Evolutionary conservation across 2,329 filamentous ascomycete species (phyloP).

Genomic region (Purpureocillium lavendulum): DNA sequence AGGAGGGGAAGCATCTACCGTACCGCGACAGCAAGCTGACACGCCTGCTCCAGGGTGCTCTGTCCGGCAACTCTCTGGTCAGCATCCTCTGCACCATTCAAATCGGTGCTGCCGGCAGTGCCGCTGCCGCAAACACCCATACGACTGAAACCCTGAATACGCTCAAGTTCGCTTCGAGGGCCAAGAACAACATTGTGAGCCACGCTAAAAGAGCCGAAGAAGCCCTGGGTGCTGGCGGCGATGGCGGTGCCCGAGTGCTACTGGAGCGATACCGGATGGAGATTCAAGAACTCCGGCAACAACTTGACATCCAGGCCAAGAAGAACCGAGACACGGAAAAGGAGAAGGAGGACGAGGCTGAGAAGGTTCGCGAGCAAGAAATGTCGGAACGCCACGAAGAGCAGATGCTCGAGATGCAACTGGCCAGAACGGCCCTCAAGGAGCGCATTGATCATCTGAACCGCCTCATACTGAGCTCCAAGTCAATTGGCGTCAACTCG

Average conservation of each 20-base stretch:
- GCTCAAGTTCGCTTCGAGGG: constrained; percentile 89
- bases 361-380: constrained; percentile 67
- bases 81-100: constrained; percentile 97
- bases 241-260: constrained; percentile 77
- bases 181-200: constrained; percentile 96
- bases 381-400: constrained; percentile 85
- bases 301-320: constrained; percentile 78
- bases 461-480: constrained; percentile 87
- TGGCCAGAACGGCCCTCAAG: constrained; percentile 89
- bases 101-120: constrained; percentile 67
- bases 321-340: constrained; percentile 53
- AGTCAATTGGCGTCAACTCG: constrained; percentile 86
- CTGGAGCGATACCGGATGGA: constrained; percentile 92
- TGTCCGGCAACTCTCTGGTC: constrained; percentile 89
- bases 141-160: constrained; percentile 89
- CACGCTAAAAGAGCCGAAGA: constrained; percentile 94
- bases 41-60: constrained; percentile 78
- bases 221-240: constrained; percentile 69
- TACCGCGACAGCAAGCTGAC: constrained; percentile 98
- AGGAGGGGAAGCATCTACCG: constrained; percentile 85
- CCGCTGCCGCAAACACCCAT: constrained; percentile 64
- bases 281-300: constrained; percentile 70
- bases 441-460: constrained; percentile 97
- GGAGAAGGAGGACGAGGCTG: constrained; percentile 58
- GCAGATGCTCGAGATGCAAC: constrained; percentile 97